Evolutionary conservation across 352 stramenopile species (phyloP).

Genomic region (Pythium folliculosum): DNA sequence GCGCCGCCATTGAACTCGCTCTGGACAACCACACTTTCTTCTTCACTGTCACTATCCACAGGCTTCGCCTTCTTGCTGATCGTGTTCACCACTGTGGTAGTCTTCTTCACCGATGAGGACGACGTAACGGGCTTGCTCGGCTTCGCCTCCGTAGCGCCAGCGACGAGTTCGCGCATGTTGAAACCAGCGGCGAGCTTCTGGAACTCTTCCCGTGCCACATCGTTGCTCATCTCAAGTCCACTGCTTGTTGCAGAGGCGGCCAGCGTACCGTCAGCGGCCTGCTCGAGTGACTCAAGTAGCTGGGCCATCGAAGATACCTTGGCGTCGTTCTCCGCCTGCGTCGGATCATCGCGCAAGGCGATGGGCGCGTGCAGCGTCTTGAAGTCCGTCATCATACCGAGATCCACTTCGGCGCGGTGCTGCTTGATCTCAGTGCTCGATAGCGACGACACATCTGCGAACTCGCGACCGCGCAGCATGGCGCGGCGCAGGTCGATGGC

Average conservation of each 20-base stretch:
- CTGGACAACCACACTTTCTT: constrained; percentile 69
- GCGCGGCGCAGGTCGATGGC: constrained; percentile 65
- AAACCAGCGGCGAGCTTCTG: constrained; percentile 54
- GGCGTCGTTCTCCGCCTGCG: constrained; percentile 47
- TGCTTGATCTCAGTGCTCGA: constrained; percentile 30
- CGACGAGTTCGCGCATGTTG: constrained; percentile 47
- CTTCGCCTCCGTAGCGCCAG: constrained; percentile 31
- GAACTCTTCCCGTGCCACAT: constrained; percentile 55
- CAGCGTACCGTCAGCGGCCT: constrained; percentile 36
- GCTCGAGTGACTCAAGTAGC: constrained; percentile 72
- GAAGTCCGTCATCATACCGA: constrained; percentile 86
- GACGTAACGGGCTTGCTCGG: constrained; percentile 9
- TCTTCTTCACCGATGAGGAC: constrained; percentile 5
- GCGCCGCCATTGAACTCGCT: constrained; percentile 57
- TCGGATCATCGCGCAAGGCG: constrained; percentile 64
- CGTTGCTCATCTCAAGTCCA: constrained; percentile 40
- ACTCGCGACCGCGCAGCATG: constrained; percentile 73
- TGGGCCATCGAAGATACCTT: constrained; percentile 73
- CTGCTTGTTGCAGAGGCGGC: constrained; percentile 24
- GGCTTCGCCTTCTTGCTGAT: constrained; percentile 22
- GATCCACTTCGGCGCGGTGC: constrained; percentile 56
- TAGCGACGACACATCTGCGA: constrained; percentile 61
- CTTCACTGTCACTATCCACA: constrained; percentile 67
- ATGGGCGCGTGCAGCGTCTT: constrained; percentile 75
- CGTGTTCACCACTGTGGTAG: constrained; percentile 3